Base-by-base conservation (phyloP, 1,284 basidiomycete genomes). In the Golubevia pallescens region DNA sequence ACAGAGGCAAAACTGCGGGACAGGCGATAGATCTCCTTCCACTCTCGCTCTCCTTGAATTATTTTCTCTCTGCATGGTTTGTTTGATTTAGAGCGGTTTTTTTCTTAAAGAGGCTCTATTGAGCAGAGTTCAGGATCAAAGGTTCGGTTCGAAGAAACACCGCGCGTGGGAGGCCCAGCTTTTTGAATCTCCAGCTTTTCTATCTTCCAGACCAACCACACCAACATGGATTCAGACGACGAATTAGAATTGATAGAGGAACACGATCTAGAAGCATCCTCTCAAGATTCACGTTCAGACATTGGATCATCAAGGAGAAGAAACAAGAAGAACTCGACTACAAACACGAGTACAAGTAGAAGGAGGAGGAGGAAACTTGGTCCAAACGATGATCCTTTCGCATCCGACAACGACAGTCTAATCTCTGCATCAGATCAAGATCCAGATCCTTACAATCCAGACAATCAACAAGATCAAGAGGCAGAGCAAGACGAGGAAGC, bases 221-320 rank as follows among this genome's bases (percentile, higher is more conserved):
- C 10, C 10, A 38, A 5, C 3, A 38, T 38, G 34, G 69, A 77
- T 58, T 71, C 71, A 28, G 70, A 66, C 0, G 75, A 78, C 57
- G 77, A 78, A 54, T 67, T 80, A 64, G 74, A 78, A 48, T 62
- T 71, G n/a, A 63, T 71, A 28, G 71, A 70, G 52, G 62, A 73
- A 52, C 61, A 62, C 20, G 66, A 68, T 57, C 60, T 70, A 34
- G 59, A 57, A 4, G 32, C 57, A n/a, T 38, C 42, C 60, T 60
- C 60, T n/a, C 65, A 69, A 48, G 20, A 62, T 19, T 62, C 63
- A 19, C 60, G 58, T 1, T 59, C 60, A 28, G 73, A 75, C 28
- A 48, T 13, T 16, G 42, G 6, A 48, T 10, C 42, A 48, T 13
- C 10, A 48, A 48, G 42, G 42, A 48, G 42, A 70, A 71, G 7